Conservation (phyloP, 305 asterid species). For the Fraxinus xanthoxyloides region DNA sequence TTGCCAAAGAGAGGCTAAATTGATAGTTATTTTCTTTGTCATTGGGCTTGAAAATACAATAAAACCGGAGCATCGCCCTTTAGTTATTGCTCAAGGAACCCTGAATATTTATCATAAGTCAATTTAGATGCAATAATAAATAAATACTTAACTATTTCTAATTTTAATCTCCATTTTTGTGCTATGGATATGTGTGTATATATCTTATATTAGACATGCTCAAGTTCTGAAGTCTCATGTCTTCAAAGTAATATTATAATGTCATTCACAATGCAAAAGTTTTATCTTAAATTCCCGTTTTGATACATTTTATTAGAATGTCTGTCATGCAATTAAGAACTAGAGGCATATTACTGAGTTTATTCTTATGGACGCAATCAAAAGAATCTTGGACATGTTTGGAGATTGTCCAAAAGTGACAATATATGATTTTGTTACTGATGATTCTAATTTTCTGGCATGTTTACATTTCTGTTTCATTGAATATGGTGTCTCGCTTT, state of each 20-base stretch:
- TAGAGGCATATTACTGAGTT: neutral
- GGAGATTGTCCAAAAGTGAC: neutral
- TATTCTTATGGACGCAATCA: neutral
- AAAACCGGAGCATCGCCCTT: neutral
- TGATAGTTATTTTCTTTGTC: neutral
- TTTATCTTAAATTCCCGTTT: neutral
- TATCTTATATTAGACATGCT: no score
- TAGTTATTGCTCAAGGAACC: neutral
- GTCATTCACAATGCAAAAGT: neutral
- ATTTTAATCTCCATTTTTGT: neutral
- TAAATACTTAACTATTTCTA: neutral
- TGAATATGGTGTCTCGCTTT: neutral
- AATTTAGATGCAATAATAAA: neutral
- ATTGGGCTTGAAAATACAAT: neutral
- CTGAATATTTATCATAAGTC: neutral
- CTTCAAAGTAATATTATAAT: neutral
- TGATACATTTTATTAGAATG: neutral
- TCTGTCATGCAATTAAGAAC: neutral
- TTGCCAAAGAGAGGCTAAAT: neutral
- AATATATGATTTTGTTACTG: neutral
- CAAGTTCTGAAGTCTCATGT: neutral
- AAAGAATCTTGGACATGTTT: neutral
- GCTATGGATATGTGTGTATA: neutral
- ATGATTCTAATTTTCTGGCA: slow-evolving; percentile 1
- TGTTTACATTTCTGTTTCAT: neutral